A percentile compares a stretch with the other conserved stretches of the same genome.
phyloP scores from a whole-genome alignment of 805 yeast species.

The Middelhovenomyces tepae region DNA sequence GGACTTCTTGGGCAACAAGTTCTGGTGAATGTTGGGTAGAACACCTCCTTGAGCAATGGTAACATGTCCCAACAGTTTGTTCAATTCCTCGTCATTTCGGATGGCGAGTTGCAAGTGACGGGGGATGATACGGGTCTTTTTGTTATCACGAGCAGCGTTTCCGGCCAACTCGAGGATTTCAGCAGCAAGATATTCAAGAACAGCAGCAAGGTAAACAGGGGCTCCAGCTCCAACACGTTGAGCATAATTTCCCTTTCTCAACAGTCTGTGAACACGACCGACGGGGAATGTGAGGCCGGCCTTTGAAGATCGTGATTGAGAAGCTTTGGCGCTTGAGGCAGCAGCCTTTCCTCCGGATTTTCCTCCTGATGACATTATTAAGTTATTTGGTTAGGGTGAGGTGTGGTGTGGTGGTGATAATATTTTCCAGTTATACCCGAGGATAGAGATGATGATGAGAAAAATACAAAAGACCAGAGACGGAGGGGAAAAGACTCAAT shows the following conservation, averaged over 20 bases:
- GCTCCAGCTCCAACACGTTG: conserved; percentile 99
- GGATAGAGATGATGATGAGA: not conserved
- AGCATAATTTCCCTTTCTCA: conserved; percentile 96
- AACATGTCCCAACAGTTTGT: conserved; percentile 86
- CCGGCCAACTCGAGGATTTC: conserved; percentile 98
- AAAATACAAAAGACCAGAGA: not conserved
- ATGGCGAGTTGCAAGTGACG: conserved; percentile 98
- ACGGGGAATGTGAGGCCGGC: conserved; percentile 99
- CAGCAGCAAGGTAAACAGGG: conserved; percentile 93
- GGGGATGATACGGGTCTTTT: conserved; percentile 97
- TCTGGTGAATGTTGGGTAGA: conserved; percentile 92
- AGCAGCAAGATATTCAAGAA: conserved; percentile 93
- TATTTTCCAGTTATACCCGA: conserved; percentile 1
- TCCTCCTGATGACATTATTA: conserved; percentile 69
- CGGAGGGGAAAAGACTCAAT: not conserved
- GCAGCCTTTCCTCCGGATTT: conserved; percentile 85
- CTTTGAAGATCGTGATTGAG: conserved; percentile 96
- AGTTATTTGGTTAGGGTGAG: conserved; percentile 3
- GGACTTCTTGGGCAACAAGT: conserved; percentile 67
- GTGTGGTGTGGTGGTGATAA: not conserved
- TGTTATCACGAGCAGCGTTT: conserved; percentile 98
- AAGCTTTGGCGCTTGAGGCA: conserved; percentile 89
- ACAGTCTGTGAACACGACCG: conserved; percentile 95
- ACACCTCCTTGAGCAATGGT: conserved; percentile 99
- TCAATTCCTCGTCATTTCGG: conserved; percentile 98